Base-by-base conservation (phyloP, 2,329 filamentous ascomycete genomes). In the Amylocarpus encephaloides region DNA sequence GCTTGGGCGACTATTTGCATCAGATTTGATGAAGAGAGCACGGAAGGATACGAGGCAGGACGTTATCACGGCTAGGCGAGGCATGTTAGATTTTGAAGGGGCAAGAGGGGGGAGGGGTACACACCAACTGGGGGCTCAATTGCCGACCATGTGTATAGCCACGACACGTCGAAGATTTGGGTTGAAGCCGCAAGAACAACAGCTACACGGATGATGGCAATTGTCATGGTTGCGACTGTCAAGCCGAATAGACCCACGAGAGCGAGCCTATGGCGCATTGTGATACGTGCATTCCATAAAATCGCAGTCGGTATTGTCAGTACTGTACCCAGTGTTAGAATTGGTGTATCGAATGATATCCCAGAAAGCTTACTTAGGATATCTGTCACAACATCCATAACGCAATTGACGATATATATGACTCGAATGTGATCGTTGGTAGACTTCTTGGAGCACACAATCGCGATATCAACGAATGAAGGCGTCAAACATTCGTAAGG, bases 361-460 rank as follows among this genome's bases (percentile, higher is more conserved):
- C 9, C 7, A 11, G 26, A 13, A 9, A 45, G 22, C 43, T 34
- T 34, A 45, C 43, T 45, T 4, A 45, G 18, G 9, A 22, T n/a
- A 26, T 45, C 43, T 22, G 43, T 34, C 10, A 45, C 30, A 45
- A 45, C 43, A 45, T 45, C 43, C 30, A 45, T 33, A 11, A 45
- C 43, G 18, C 43, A 45, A 18, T 45, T 45, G 3, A 30, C 30
- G 12, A 35, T 45, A 22, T 22, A 35, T 9, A n/a, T 34, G 2
- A 22, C 30, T 7, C 43, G 43, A 11, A 22, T 18, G 7, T 22
- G 13, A 18, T 35, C 9, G 12, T 16, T 18, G 12, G 26, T 22
- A 11, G 10, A 19, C n/a, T 18, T n/a, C 16, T 33, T 33, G 30
- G 30, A 13, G 19, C 43, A 45, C 3, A 11, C 18, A 3, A n/a